A percentile compares a stretch with the other conserved stretches of the same genome.
These are phyloP conservation scores for Rhizophagus sp. DNA, from an alignment of 192 early-diverging fungal species.

Conservation along the genomic window DNA sequence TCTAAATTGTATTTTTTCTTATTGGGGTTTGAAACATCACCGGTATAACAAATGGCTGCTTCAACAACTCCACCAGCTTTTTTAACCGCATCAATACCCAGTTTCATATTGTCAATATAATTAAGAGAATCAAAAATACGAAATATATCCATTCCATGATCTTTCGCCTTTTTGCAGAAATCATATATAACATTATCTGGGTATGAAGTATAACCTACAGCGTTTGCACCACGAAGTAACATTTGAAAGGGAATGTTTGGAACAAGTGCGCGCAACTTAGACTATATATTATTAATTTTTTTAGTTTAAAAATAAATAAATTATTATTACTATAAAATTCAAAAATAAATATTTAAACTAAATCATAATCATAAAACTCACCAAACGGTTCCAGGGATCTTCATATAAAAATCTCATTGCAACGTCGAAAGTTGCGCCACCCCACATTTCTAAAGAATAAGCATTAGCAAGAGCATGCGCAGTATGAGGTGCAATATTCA, in stretches of 20 bases:
- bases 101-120: slow-evolving; percentile 93
- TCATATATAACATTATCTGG: slow-evolving; percentile 97
- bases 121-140: slow-evolving; percentile 98
- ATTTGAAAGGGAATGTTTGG: slow-evolving; percentile 99
- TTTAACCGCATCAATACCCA: slow-evolving; percentile 92
- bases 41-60: slow-evolving; percentile 89
- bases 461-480: slow-evolving; percentile 85
- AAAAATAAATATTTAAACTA: neutral
- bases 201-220: slow-evolving; percentile 96
- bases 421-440: slow-evolving; percentile 97
- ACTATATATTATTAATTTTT: neutral
- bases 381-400: slow-evolving; percentile 95
- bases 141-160: slow-evolving; percentile 94
- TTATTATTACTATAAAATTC: too few relatives aligned
- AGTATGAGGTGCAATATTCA: slow-evolving; percentile 85
- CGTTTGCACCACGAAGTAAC: slow-evolving; percentile 97
- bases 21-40: slow-evolving; percentile 86
- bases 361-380: slow-evolving; percentile 12
- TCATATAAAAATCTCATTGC: slow-evolving; percentile 95
- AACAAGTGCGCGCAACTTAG: slow-evolving; percentile 75
- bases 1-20: slow-evolving; percentile 84
- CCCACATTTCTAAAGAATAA: slow-evolving; percentile 97
- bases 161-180: slow-evolving; percentile 89
- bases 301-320: neutral
- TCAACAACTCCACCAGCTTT: slow-evolving; percentile 94